Conservation (phyloP, 306 rosid species). For the Glycine soja region DNA sequence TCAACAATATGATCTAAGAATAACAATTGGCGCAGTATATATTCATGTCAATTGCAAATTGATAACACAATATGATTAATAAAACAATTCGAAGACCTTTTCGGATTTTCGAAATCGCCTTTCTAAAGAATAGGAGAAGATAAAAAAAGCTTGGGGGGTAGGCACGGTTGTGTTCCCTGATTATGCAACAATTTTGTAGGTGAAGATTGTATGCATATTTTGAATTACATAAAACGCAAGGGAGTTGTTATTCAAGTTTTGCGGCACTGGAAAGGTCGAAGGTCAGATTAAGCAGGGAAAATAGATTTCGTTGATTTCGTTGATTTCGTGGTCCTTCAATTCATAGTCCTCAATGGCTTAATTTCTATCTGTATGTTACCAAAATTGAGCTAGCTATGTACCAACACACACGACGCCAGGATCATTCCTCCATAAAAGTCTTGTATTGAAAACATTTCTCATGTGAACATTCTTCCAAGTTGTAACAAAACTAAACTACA, state of each 20-base stretch:
- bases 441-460: neutral
- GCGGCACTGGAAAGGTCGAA: slow-evolving; percentile 29
- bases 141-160: neutral
- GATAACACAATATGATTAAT: neutral
- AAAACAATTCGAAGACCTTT: neutral
- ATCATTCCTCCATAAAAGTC: neutral
- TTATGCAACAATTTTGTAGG: neutral
- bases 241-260: slow-evolving; percentile 16
- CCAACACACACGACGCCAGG: neutral
- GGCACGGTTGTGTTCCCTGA: neutral
- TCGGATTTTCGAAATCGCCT: no score
- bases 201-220: neutral
- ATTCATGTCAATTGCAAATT: neutral
- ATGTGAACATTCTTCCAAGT: neutral
- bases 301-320: neutral
- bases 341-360: no score
- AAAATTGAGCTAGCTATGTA: no score
- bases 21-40: no score
- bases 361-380: neutral
- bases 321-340: neutral
- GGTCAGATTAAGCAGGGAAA: slow-evolving; percentile 19
- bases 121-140: neutral
- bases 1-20: no score
- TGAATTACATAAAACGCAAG: neutral
- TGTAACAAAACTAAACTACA: neutral